Evolutionary conservation across 2,329 filamentous ascomycete genomes (phyloP), one percentile per base, ranked within the genome.

Genomic region (Sporothrix pseudoabietina): DNA sequence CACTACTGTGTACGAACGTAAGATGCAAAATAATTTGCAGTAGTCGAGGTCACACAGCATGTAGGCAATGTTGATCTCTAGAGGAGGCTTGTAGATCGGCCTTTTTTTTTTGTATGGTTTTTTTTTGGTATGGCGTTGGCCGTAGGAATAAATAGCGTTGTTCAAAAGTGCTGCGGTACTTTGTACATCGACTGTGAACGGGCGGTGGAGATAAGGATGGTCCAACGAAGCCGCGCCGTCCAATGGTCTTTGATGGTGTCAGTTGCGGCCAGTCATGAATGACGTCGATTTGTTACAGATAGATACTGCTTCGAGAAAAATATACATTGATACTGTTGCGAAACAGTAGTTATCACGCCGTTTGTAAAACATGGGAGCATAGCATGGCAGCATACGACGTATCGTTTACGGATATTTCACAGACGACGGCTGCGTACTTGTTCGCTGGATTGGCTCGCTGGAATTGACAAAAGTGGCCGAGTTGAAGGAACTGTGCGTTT

Each of bases 141-240:
- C n/a, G n/a, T 55, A 26, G 52, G 52, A 26, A 26, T 1, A 26
- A 55, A 54, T 54, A 55, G 52, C 52, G n/a, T 55, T 3, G 52
- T 26, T 55, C 1, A 49, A 49, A 49, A 14, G 7, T 22, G 35
- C 30, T 57, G 54, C 55, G 26, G 12, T 35, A 35, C 35, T 26
- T 26, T 2, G 35, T 35, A 35, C 26, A 26, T 26, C 26, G 35
- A 35, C 35, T 35, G 5, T 65, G 10, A 3, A 26, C n/a, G 39
- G 9, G 12, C 65, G 12, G 41, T 22, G 41, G 2, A 68, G 65
- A 68, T 68, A 68, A 68, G 65, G 44, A 52, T 66, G 22, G 22
- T 52, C 44, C 63, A 68, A 35, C 61, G 9, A n/a, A 44, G 10
- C n/a, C 52, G 35, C 57, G 32, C 57, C 19, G 5, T 61, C 32